A percentile compares a stretch with the other conserved stretches of the same genome.
phyloP scores from a whole-genome alignment of 129 eudicot species.

The Kitagawia praeruptora region DNA sequence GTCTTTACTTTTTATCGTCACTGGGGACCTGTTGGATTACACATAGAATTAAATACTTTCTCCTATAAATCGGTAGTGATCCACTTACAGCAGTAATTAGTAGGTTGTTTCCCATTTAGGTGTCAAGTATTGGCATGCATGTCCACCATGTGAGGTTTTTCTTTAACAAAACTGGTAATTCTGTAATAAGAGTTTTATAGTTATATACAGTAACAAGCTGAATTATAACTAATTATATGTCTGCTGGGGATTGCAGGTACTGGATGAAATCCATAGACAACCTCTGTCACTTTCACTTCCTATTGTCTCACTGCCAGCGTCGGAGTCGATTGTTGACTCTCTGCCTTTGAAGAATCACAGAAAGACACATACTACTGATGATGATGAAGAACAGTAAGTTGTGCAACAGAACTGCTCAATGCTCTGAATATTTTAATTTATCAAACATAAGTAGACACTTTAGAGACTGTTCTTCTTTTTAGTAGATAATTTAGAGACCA shows the following conservation, averaged over 20 bases:
- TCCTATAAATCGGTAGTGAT: not conserved
- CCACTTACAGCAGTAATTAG: not conserved
- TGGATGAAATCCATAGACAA: slow-evolving; percentile 76
- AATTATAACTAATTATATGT: not conserved
- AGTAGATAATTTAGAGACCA: no score
- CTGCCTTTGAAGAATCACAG: slow-evolving; percentile 41
- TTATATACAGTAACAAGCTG: not conserved
- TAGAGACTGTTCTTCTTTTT: not conserved
- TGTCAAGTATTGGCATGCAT: not conserved
- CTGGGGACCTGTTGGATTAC: not conserved
- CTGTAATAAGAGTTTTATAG: not conserved
- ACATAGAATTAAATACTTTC: not conserved
- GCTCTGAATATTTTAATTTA: not conserved
- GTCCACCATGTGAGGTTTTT: not conserved
- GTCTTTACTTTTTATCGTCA: not conserved
- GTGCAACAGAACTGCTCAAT: not conserved
- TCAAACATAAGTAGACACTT: not conserved
- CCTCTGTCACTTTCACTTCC: slow-evolving; percentile 51
- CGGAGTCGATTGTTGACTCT: slow-evolving; percentile 56
- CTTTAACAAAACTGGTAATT: not conserved
- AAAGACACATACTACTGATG: slow-evolving; percentile 22
- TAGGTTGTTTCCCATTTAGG: not conserved
- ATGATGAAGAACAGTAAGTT: slow-evolving; percentile 48
- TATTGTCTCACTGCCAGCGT: slow-evolving; percentile 57
- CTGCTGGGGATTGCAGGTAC: slow-evolving; percentile 33